Conservation (phyloP, 2,329 filamentous ascomycete genomes). For the Aspergillus melleus region DNA sequence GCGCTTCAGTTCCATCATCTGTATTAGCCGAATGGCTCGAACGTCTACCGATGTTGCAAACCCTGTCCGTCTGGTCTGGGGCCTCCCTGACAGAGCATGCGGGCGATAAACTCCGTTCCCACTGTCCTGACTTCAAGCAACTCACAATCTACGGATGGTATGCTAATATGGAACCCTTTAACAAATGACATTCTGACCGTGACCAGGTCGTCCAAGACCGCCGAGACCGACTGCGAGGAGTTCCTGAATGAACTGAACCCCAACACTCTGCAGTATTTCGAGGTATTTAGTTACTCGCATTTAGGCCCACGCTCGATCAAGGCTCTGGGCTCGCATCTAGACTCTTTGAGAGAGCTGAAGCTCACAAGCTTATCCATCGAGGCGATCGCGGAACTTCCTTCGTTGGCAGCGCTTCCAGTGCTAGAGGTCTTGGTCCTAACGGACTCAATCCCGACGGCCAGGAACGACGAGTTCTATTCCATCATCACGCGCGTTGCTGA, state of each 20-base stretch:
- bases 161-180: not conserved
- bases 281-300: constrained; percentile 57
- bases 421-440: constrained; percentile 53
- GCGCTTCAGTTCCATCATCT: constrained; percentile 47
- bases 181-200: constrained; percentile 6
- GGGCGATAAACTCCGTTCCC: constrained; percentile 54
- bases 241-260: constrained; percentile 59
- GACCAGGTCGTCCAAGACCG: constrained; percentile 38
- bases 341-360: constrained; percentile 56
- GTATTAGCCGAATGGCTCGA: constrained; percentile 61
- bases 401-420: constrained; percentile 24
- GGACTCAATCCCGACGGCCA: constrained; percentile 44
- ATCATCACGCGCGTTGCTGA: constrained; percentile 52
- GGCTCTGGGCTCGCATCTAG: constrained; percentile 53
- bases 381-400: constrained; percentile 41
- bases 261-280: constrained; percentile 60
- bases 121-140: constrained; percentile 62
- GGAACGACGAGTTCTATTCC: constrained; percentile 54
- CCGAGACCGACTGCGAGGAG: constrained; percentile 58
- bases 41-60: constrained; percentile 57
- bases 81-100: constrained; percentile 57
- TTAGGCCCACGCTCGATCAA: constrained; percentile 57
- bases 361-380: constrained; percentile 51
- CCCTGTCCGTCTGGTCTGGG: constrained; percentile 63
- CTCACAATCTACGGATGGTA: constrained; percentile 59